phyloP scores from a whole-genome alignment of 768 basidiomycete genomes.

The Termitomyces sp. region DNA sequence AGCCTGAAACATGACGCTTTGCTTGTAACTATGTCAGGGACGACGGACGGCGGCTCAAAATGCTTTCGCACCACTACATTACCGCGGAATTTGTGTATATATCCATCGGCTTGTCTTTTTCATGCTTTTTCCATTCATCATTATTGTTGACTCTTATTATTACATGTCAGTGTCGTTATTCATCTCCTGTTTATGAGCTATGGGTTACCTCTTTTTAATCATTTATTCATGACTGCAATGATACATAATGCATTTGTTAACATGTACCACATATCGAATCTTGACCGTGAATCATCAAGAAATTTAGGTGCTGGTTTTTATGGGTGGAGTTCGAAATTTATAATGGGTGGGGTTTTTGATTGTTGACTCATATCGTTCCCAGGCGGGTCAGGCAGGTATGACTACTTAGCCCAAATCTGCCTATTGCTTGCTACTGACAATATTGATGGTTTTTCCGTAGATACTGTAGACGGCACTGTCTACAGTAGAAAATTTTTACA shows the following conservation, averaged over 20 bases:
- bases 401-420: too few relatives aligned
- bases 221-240: constrained; percentile 8
- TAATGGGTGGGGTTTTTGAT: too few relatives aligned
- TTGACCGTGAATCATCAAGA: too few relatives aligned
- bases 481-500: too few relatives aligned
- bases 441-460: too few relatives aligned
- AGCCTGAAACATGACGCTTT: constrained; percentile 26
- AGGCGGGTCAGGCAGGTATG: too few relatives aligned
- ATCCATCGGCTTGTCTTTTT: not conserved
- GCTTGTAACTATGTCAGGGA: not conserved
- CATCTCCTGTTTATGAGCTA: constrained; percentile 1
- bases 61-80: constrained; percentile 1
- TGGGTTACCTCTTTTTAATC: constrained; percentile 1
- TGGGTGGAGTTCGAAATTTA: too few relatives aligned
- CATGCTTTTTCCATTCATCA: not conserved
- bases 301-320: too few relatives aligned
- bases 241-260: not conserved
- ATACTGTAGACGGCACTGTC: too few relatives aligned
- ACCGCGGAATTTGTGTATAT: constrained; percentile 5
- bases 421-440: too few relatives aligned
- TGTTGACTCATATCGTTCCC: too few relatives aligned
- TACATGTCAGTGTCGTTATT: constrained; percentile 2
- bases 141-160: not conserved
- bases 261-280: not conserved
- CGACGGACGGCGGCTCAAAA: not conserved